Evolutionary conservation across 306 rosid genomes (phyloP).

Genomic region (Lathyrus aphaca): DNA sequence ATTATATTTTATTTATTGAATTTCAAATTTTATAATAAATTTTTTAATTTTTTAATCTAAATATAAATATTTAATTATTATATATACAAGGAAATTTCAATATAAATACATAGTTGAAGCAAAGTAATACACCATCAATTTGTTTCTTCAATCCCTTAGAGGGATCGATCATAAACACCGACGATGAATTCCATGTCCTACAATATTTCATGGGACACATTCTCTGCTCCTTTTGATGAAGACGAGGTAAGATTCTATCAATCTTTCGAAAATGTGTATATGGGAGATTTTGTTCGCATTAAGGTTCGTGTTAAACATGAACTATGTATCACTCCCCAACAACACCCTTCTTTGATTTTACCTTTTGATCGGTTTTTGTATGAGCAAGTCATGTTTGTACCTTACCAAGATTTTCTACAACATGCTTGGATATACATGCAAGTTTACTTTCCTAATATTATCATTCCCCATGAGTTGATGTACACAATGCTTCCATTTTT

Average conservation of each 20-base stretch:
- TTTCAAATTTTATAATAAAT: too few relatives aligned
- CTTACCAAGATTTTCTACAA: not conserved
- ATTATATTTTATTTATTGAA: too few relatives aligned
- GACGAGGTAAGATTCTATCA: not conserved
- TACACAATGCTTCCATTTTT: not conserved
- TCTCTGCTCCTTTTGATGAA: not conserved
- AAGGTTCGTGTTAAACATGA: not conserved
- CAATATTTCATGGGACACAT: not conserved
- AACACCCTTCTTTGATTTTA: not conserved
- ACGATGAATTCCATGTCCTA: not conserved
- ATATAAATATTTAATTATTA: too few relatives aligned
- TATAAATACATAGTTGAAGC: too few relatives aligned
- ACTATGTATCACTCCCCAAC: not conserved
- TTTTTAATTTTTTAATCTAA: too few relatives aligned
- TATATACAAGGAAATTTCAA: too few relatives aligned
- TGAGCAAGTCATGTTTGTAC: not conserved
- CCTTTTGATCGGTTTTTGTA: not conserved
- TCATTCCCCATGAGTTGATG: not conserved
- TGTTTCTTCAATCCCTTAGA: too few relatives aligned
- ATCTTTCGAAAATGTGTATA: not conserved
- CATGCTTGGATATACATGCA: not conserved
- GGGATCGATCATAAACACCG: not conserved
- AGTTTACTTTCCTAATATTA: not conserved
- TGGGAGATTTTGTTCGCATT: conserved; percentile 6
- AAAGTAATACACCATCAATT: too few relatives aligned